Evolutionary conservation across 352 stramenopile genomes (phyloP), one percentile per base, ranked within the genome.

Genomic region (Phytophthora quininea): DNA sequence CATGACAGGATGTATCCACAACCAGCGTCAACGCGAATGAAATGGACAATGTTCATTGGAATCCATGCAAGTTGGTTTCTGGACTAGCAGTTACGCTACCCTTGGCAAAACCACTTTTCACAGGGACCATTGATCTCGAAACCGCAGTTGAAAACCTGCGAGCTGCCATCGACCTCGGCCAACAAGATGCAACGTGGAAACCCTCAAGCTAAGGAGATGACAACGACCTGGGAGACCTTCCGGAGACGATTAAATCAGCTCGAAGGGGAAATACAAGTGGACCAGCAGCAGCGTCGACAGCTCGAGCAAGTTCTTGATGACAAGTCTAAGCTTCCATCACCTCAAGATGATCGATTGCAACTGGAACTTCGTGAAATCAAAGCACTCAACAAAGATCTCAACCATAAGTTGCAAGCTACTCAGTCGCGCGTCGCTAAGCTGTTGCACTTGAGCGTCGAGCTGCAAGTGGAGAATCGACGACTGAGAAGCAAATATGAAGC

Each of bases 221-320:
- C 19, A 24, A 24, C 19, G 19, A 24, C 19, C 19, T 90, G 80
- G 73, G 85, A 92, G 6, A 72, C 77, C n/a, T 93, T 95, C 66
- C 79, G 80, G 35, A 90, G 82, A 57, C 85, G 88, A 2, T 67
- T 95, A 3, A 77, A 93, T 40, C 60, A 67, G 5, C 48, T 95
- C 1, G 87, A 93, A 67, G 78, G 83, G 3, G 87, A 90, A 33
- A 75, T 93, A 33, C 69, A 64, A 19, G 63, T 67, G 27, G 82
- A 90, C 35, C 80, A 90, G 31, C 58, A 84, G 49, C 77, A 73
- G 2, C 79, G 85, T 7, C 78, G 82, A 19, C 71, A 82, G 31
- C 49, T 91, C 4, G 81, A 93, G 61, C 77, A 88, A 58, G 82
- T 91, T 11, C 75, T 92, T 7, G 76, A 90, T 35, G 74, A 86